phyloP scores from a whole-genome alignment of 495 filamentous ascomycete genomes.

The Hamigera avellanea region DNA sequence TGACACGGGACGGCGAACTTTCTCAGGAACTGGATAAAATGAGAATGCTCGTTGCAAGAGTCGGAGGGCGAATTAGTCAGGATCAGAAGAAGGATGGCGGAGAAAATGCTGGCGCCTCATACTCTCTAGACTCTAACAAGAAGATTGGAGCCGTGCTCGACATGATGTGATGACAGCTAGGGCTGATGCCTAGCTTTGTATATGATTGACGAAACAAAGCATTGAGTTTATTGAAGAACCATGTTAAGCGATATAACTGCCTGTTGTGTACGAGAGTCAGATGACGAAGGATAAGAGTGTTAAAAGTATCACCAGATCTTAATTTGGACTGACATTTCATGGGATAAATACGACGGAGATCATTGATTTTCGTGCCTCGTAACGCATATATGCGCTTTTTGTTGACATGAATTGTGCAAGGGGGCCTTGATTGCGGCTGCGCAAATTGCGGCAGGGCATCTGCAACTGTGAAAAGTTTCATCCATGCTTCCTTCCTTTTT shows the following conservation, averaged over 20 bases:
- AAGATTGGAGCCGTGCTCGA: conserved; percentile 27
- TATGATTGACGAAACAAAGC: background rate
- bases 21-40: conserved; percentile 64
- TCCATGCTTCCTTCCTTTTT: background rate
- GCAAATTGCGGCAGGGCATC: conserved; percentile 4
- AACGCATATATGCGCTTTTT: no score
- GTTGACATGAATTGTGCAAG: no score
- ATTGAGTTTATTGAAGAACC: no score
- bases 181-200: conserved; percentile 3
- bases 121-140: conserved; percentile 19
- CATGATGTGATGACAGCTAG: conserved; percentile 17
- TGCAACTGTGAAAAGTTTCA: background rate
- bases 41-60: conserved; percentile 61
- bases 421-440: conserved; percentile 13
- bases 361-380: no score
- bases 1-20: conserved; percentile 62
- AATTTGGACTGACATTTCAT: no score
- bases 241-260: no score
- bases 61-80: conserved; percentile 47
- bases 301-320: no score
- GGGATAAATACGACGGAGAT: no score
- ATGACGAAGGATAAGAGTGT: no score
- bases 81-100: conserved; percentile 13
- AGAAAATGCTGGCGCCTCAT: conserved; percentile 10
- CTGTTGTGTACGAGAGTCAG: no score